These are phyloP conservation scores for Fusarium paranaense DNA, from an alignment of 2,329 filamentous ascomycete genomes.

Conservation along the genomic window DNA sequence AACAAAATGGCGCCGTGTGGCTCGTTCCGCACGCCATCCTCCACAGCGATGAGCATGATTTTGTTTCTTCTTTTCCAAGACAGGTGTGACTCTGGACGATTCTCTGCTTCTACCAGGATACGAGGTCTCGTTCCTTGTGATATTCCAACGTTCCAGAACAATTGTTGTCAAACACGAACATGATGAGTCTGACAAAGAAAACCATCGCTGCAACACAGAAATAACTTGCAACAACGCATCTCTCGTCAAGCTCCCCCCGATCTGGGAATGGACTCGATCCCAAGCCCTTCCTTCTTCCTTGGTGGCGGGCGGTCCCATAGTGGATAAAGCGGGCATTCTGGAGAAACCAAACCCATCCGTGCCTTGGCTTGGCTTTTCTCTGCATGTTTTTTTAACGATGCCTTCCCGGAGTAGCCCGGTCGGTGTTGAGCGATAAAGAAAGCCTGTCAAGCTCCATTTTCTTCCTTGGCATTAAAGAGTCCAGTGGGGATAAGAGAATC, in stretches of 20 bases:
- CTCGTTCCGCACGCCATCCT: conserved; percentile 34
- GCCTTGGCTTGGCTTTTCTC: background rate
- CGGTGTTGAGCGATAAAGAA: conserved; percentile 25
- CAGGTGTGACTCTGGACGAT: background rate
- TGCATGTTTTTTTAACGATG: conserved; percentile 15
- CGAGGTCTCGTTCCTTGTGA: background rate
- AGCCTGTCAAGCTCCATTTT: conserved; percentile 2
- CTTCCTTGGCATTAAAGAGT: conserved; percentile 7
- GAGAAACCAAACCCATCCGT: conserved; percentile 20
- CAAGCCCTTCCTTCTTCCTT: conserved; percentile 27
- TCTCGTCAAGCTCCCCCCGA: conserved; percentile 6
- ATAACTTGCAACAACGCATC: background rate
- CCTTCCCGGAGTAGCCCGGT: conserved; percentile 18
- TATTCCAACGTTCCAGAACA: conserved; percentile 4
- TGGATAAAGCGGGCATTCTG: conserved; percentile 9
- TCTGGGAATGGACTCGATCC: conserved; percentile 26
- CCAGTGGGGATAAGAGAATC: background rate
- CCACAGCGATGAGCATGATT: conserved; percentile 35
- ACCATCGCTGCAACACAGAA: background rate
- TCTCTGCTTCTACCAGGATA: conserved; percentile 3
- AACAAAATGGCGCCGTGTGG: conserved; percentile 29
- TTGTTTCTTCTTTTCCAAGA: background rate
- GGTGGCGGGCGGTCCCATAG: conserved; percentile 14
- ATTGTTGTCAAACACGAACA: background rate
- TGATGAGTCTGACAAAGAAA: background rate